phyloP scores from a whole-genome alignment of 768 basidiomycete genomes.

The Daedaleopsis nitida region DNA sequence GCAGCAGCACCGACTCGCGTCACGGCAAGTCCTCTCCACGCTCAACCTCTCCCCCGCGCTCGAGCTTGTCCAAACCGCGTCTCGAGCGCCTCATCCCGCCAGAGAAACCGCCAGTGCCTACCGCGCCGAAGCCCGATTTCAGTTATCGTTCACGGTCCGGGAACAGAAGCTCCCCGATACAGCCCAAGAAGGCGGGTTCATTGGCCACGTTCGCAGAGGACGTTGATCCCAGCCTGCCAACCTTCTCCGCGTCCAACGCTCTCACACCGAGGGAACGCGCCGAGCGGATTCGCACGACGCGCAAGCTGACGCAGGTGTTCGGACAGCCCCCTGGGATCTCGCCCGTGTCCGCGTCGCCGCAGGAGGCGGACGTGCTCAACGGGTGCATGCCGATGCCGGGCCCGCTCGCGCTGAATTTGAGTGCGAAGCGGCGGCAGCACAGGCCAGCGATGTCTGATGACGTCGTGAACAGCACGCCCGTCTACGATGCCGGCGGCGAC shows the following conservation, averaged over 20 bases:
- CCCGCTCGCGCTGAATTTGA: constrained; percentile 12
- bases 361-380: constrained; percentile 19
- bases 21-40: constrained; percentile 15
- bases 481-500: constrained; percentile 12
- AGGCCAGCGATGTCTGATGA: constrained; percentile 26
- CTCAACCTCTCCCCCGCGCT: background rate
- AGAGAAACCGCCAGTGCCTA: constrained; percentile 47
- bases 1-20: constrained; percentile 11
- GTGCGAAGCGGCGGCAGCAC: constrained; percentile 24
- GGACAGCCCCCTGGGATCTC: constrained; percentile 55
- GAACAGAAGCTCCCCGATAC: constrained; percentile 10
- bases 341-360: constrained; percentile 2
- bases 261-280: constrained; percentile 67
- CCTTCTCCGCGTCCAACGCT: constrained; percentile 61
- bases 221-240: constrained; percentile 40
- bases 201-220: constrained; percentile 9
- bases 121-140: constrained; percentile 49
- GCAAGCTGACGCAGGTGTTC: constrained; percentile 82
- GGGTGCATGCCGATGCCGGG: constrained; percentile 21
- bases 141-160: constrained; percentile 33
- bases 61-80: constrained; percentile 30
- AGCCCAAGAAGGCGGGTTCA: constrained; percentile 3
- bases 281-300: constrained; percentile 69
- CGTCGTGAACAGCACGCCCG: constrained; percentile 14
- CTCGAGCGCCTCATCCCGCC: constrained; percentile 32